Base-by-base conservation (phyloP, 441 rosid species). In the Lepidium campestre region DNA sequence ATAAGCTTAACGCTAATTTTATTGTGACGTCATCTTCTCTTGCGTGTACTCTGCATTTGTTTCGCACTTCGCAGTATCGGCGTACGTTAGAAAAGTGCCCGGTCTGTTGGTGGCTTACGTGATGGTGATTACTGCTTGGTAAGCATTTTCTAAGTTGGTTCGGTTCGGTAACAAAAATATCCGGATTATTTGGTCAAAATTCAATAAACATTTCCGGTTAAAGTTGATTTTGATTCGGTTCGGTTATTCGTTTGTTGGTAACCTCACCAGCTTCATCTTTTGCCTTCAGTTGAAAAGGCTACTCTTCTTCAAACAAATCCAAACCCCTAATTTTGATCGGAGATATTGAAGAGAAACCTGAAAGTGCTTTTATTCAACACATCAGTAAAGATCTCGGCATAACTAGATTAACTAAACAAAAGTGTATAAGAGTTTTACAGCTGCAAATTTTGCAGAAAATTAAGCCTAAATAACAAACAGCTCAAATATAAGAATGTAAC, bases 401-500 rank as follows among this genome's bases (percentile, higher is more conserved):
- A 57, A 62, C 25, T 62, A 29, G 57, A 46, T 71, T 47, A 20
- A 62, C 32, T 54, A 4, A 7, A 25, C 32, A 10, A 23, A 48
- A 42, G 49, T 72, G 70, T 49, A 72, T 71, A 65, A 19, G 61
- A 57, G 57, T 58, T 48, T 40, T 23, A 25, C 60, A 42, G 50
- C 59, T 19, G 53, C 72, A 73, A 37, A 44, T 53, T 37, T n/a
- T 20, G 63, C 25, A 5, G 20, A 55, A 35, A 11, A 1, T 57
- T 49, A 17, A 25, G 56, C 72, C 57, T 59, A 73, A 44, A 62
- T 10, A 67, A 73, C 62, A 66, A 73, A 44, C 72, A 57, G 17
- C 72, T 59, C 72, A 1, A 44, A 58, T 9, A 65, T 34, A 35
- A 59, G 19, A 65, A 72, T 50, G 61, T 65, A 50, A 70, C 47